Conservation (phyloP, 2,329 filamentous ascomycete genomes). For the Aspergillus pseudoviridinutans region DNA sequence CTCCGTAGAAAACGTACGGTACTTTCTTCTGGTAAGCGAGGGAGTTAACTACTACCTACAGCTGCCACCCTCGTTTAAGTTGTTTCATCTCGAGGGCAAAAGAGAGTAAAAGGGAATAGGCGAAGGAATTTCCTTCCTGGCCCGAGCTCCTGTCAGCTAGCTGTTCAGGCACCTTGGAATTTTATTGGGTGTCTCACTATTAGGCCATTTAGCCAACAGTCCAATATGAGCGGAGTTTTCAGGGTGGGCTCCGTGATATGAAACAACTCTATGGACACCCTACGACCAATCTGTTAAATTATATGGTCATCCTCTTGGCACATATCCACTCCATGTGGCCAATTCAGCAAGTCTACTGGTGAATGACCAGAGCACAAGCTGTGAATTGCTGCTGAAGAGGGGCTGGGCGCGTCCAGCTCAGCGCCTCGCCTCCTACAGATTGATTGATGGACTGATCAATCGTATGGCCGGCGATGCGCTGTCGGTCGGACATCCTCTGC, state of each 20-base stretch:
- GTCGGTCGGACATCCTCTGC: not conserved
- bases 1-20: no score
- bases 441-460: not conserved
- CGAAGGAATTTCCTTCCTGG: not conserved
- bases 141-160: not conserved
- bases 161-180: not conserved
- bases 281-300: not conserved
- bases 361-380: not conserved
- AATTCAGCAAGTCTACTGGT: not conserved
- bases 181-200: slow-evolving; percentile 2
- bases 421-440: not conserved
- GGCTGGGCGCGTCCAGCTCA: not conserved
- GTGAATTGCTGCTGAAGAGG: not conserved
- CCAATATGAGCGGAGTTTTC: slow-evolving; percentile 10
- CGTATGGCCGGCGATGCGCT: not conserved
- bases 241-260: slow-evolving; percentile 3
- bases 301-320: not conserved
- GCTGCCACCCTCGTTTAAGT: not conserved
- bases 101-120: not conserved
- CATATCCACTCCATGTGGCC: not conserved
- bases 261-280: slow-evolving; percentile 4
- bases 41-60: not conserved
- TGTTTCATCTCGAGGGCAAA: not conserved
- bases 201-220: not conserved
- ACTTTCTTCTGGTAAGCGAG: not conserved